A percentile compares a stretch with the other conserved stretches of the same genome.
phyloP scores from a whole-genome alignment of 371 early-diverging fungal genomes.

The Rhizopus microsporus region DNA sequence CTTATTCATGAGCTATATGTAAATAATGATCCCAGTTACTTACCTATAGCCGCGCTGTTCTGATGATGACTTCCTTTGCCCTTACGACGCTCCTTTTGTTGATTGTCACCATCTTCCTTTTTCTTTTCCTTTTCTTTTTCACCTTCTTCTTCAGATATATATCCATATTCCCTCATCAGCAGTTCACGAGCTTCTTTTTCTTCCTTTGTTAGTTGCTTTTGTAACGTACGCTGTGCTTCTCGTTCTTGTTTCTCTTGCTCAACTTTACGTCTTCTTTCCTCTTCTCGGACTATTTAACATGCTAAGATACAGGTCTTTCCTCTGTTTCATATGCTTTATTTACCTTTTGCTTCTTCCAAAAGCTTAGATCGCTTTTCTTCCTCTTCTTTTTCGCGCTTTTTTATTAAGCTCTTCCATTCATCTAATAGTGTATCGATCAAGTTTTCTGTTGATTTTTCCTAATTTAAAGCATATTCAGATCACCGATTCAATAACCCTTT shows the following conservation, averaged over 20 bases:
- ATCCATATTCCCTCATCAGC: constrained; percentile 56
- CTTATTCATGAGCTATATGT: neutral
- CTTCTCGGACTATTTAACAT: constrained; percentile 28
- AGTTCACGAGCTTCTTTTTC: constrained; percentile 56
- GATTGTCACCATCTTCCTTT: neutral
- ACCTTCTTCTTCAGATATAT: constrained; percentile 49
- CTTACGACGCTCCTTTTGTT: constrained; percentile 31
- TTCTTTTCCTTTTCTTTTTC: constrained; percentile 42
- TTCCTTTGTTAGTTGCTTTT: constrained; percentile 47
- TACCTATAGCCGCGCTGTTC: constrained; percentile 9
- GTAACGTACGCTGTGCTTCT: constrained; percentile 17
- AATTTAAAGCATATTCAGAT: neutral
- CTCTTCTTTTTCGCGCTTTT: constrained; percentile 37
- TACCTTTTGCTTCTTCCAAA: constrained; percentile 49
- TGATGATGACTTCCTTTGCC: constrained; percentile 36
- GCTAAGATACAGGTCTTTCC: neutral
- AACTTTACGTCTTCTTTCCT: constrained; percentile 19
- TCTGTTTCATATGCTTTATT: neutral
- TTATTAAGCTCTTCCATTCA: constrained; percentile 41
- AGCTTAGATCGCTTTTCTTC: constrained; percentile 38
- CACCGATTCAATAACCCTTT: neutral
- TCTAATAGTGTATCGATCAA: constrained; percentile 36
- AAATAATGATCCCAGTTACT: neutral
- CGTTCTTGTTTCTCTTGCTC: constrained; percentile 26
- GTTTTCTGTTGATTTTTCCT: constrained; percentile 43